These are phyloP conservation scores for Cydonia oblonga DNA, from an alignment of 331 rosid species.

Conservation along the genomic window DNA sequence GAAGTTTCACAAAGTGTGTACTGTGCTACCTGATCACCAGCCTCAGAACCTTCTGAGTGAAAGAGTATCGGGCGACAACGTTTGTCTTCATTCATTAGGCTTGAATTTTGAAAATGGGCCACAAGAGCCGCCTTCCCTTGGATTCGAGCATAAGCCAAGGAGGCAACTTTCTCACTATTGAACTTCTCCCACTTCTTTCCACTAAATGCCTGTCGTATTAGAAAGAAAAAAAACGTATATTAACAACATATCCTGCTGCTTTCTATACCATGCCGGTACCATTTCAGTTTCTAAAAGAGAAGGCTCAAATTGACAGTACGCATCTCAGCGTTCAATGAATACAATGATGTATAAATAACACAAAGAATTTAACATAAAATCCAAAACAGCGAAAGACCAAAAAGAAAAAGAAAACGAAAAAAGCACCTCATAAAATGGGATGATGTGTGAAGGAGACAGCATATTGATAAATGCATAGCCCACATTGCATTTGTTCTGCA, in stretches of 20 bases:
- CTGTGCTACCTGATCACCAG: slow-evolving; percentile 49
- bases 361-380: background rate
- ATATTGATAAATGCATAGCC: slow-evolving; percentile 91
- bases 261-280: background rate
- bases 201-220: slow-evolving; percentile 51
- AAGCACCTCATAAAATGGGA: slow-evolving; percentile 67
- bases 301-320: background rate
- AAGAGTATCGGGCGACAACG: slow-evolving; percentile 84
- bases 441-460: slow-evolving; percentile 69
- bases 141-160: slow-evolving; percentile 80
- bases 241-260: background rate
- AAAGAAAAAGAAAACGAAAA: background rate
- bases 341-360: background rate
- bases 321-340: background rate
- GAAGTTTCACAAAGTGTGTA: background rate
- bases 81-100: slow-evolving; percentile 88
- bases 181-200: slow-evolving; percentile 93
- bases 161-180: slow-evolving; percentile 81
- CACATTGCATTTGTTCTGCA: slow-evolving; percentile 87
- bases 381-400: background rate
- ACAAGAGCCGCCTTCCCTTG: slow-evolving; percentile 82
- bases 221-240: background rate
- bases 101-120: slow-evolving; percentile 75
- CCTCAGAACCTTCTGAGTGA: slow-evolving; percentile 57
- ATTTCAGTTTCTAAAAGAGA: slow-evolving; percentile 1